These are phyloP conservation scores for Apophysomyces trapeziformis DNA, from an alignment of 371 early-diverging fungal genomes.

Conservation along the genomic window DNA sequence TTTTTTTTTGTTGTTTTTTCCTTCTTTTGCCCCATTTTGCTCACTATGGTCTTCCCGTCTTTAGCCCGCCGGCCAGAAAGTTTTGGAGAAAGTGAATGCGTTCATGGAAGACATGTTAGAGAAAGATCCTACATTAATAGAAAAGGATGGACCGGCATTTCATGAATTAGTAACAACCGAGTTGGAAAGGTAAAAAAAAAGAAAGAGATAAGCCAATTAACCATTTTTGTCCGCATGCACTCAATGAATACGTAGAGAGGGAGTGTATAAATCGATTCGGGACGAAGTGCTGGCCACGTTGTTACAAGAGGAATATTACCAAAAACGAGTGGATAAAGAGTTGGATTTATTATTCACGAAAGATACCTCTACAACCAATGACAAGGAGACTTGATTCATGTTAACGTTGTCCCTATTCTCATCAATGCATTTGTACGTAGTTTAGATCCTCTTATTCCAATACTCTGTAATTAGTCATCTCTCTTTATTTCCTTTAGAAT, in stretches of 20 bases:
- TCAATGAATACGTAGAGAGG: conserved; percentile 20
- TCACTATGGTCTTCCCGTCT: not conserved
- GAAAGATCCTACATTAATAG: conserved; percentile 35
- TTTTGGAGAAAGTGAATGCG: conserved; percentile 25
- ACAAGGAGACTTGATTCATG: not conserved
- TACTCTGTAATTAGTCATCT: conserved; percentile 1
- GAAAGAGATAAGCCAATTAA: too few species aligned
- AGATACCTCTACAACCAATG: not conserved
- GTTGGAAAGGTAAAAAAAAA: conserved; percentile 34
- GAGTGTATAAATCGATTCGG: conserved; percentile 29
- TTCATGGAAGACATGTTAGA: conserved; percentile 41
- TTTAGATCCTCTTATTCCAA: not conserved
- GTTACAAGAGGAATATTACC: conserved; percentile 31
- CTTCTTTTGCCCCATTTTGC: not conserved
- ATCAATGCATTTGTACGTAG: conserved; percentile 6
- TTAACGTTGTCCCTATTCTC: not conserved
- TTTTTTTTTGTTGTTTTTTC: not conserved
- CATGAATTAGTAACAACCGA: conserved; percentile 31
- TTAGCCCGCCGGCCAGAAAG: conserved; percentile 33
- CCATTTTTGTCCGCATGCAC: not conserved
- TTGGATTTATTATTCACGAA: conserved; percentile 7
- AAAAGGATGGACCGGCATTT: conserved; percentile 34
- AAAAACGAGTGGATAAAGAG: conserved; percentile 32
- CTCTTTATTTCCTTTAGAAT: not conserved
- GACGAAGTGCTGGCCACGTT: conserved; percentile 25